phyloP scores from a whole-genome alignment of 495 filamentous ascomycete species.

The Podospora tetraspora region DNA sequence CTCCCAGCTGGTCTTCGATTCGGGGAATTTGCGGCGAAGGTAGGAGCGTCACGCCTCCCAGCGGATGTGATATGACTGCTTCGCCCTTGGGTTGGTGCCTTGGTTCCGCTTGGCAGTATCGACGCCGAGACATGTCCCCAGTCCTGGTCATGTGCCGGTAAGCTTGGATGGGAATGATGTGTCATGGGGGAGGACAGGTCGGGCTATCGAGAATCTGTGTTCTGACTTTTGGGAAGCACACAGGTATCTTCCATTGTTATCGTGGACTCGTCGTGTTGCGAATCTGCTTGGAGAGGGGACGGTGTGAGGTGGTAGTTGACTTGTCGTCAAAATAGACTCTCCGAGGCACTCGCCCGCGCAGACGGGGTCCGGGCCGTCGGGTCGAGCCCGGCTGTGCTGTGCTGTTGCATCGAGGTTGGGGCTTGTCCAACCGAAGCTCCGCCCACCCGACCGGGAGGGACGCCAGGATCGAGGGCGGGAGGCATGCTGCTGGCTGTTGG shows the following conservation, averaged over 20 bases:
- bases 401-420: conserved; percentile 11
- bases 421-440: conserved; percentile 3
- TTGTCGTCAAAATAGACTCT: conserved; percentile 19
- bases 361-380: conserved; percentile 8
- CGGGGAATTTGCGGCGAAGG: neutral
- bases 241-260: neutral
- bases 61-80: neutral
- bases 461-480: neutral
- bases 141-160: neutral
- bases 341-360: neutral
- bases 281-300: neutral
- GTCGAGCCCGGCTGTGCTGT: conserved; percentile 1
- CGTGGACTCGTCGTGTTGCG: neutral
- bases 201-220: neutral
- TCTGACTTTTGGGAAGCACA: neutral
- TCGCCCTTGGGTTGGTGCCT: neutral
- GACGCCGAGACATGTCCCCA: neutral
- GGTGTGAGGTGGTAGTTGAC: neutral
- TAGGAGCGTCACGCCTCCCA: neutral
- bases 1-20: neutral
- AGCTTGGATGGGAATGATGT: neutral
- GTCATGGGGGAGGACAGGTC: neutral
- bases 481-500: neutral
- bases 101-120: neutral
- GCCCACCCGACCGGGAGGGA: neutral